Percentiles rank a stretch among this genome's conserved stretches.
These are phyloP conservation scores for Durio zibethinus DNA, from an alignment of 345 rosid species.

Conservation along the genomic window DNA sequence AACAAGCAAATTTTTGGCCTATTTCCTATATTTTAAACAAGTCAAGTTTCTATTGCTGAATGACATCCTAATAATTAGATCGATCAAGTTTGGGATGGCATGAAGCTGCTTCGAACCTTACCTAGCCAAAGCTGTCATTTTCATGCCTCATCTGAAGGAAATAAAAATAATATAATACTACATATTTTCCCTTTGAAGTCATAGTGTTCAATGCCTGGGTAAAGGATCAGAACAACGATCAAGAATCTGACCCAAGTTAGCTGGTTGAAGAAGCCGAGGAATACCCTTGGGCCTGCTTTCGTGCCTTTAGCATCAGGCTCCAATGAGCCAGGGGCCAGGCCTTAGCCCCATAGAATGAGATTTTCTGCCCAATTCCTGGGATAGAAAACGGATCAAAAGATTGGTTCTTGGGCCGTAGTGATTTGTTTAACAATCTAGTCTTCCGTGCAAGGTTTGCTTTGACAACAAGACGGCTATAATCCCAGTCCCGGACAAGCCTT, in stretches of 20 bases:
- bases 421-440: too few species aligned
- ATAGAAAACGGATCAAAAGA: too few species aligned
- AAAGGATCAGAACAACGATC: background rate
- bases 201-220: too few species aligned
- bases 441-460: too few species aligned
- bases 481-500: too few species aligned
- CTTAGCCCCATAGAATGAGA: background rate
- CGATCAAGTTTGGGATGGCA: too few species aligned
- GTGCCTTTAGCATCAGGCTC: background rate
- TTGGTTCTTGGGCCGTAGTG: too few species aligned
- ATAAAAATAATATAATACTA: background rate
- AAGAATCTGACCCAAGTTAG: background rate
- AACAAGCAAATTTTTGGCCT: background rate
- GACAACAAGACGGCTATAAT: too few species aligned
- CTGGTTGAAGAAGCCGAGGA: background rate
- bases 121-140: background rate
- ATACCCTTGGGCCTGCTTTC: background rate
- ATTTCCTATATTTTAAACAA: background rate
- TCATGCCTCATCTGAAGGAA: background rate
- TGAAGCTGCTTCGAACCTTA: conserved; percentile 13
- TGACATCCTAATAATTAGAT: background rate
- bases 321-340: background rate
- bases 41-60: background rate
- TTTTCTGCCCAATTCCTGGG: background rate
- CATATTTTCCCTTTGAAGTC: too few species aligned